phyloP scores from a whole-genome alignment of 352 stramenopile species.

The Globisporangium camurandrum region DNA sequence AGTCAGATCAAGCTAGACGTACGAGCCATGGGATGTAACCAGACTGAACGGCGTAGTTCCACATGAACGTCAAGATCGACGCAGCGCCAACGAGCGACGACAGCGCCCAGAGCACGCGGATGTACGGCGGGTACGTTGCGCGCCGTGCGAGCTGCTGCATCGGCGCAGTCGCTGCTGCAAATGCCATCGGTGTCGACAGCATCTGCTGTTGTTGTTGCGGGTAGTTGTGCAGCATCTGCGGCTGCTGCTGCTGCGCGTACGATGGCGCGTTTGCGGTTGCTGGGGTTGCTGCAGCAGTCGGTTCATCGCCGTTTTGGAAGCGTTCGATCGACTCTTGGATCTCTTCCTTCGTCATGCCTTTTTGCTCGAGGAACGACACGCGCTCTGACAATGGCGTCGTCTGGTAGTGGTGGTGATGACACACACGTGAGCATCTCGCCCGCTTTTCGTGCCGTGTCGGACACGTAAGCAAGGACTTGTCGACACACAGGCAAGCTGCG shows the following conservation, averaged over 20 bases:
- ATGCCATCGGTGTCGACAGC: conserved; percentile 36
- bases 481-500: neutral
- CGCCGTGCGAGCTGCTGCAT: conserved; percentile 33
- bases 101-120: conserved; percentile 58
- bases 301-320: conserved; percentile 25
- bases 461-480: neutral
- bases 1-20: conserved; percentile 9
- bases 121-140: conserved; percentile 40
- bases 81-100: conserved; percentile 64
- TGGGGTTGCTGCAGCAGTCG: neutral
- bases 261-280: neutral
- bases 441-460: neutral
- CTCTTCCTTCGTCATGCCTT: conserved; percentile 75
- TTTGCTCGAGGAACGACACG: conserved; percentile 72
- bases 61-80: conserved; percentile 63
- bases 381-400: conserved; percentile 67
- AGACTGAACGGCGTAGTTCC: conserved; percentile 66
- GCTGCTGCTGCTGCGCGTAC: conserved; percentile 8
- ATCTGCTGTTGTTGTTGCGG: conserved; percentile 13
- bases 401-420: conserved; percentile 14
- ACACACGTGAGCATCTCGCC: conserved; percentile 4
- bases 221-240: conserved; percentile 2
- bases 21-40: conserved; percentile 65
- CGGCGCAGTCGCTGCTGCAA: conserved; percentile 25
- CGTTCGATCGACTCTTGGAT: conserved; percentile 75